Base-by-base conservation (phyloP, 106 monocot genomes). In the Ottelia alismoides region DNA sequence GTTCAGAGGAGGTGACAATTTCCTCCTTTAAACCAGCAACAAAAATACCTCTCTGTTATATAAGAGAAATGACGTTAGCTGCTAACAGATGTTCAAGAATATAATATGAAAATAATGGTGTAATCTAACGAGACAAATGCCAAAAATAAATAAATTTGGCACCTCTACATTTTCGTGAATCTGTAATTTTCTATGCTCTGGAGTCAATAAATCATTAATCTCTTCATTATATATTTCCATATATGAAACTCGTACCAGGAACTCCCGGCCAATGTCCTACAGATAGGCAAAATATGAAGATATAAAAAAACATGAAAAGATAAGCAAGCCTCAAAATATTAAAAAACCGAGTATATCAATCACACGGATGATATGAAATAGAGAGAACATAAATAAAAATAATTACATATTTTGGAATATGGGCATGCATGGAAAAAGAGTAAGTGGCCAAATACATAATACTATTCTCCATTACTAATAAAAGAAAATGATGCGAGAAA, bases 191-290 rank as follows among this genome's bases (percentile, higher is more conserved):
- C 90, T 57, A 72, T 98, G 98, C 56, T 90, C 98, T n/a, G 90
- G 98, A 49, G 68, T 85, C 32, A 98, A 71, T 56, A 98, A 77
- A 63, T 98, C 98, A 78, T 98, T 98, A 35, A 98, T 85, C 55
- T 90, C 90, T 56, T 98, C 96, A 73, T 98, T 89, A 57, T 98
- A 98, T 53, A 96, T 96, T 62, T 96, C 96, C 96, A 98, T 82
- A 60, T 98, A 98, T 28, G 98, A 89, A 78, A 98, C 80, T 18
- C 98, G 79, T 20, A 98, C 61, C 35, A 98, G 74, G 51, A 98
- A 98, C 51, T 98, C 98, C 21, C 98, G 79, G 55, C 75, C 72
- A 11, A 29, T 22, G 53, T 78, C 59, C 98, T 98, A 61, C n/a
- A n/a, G n/a, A n/a, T n/a, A n/a, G n/a, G n/a, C n/a, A n/a, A n/a